A percentile compares a stretch with the other conserved stretches of the same genome.
Evolutionary conservation across 1,284 basidiomycete genomes (phyloP).

Genomic region (Chalciporus sp.): DNA sequence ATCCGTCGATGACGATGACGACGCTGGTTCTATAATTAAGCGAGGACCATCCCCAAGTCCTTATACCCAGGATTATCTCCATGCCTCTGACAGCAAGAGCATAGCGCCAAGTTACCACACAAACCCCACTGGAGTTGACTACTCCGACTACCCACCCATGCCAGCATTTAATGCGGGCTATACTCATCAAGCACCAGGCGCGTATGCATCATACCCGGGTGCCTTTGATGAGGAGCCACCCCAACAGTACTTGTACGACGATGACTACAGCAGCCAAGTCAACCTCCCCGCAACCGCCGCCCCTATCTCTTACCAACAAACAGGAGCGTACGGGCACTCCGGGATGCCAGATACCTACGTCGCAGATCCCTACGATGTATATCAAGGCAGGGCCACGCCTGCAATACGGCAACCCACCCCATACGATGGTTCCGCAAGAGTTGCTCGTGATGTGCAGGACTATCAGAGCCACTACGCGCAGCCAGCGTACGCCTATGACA

Average conservation of each 20-base stretch:
- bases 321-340: slow-evolving; percentile 22
- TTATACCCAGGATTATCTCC: slow-evolving; percentile 57
- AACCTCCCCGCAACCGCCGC: slow-evolving; percentile 59
- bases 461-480: slow-evolving; percentile 36
- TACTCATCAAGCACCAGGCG: slow-evolving; percentile 49
- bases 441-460: slow-evolving; percentile 39
- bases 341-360: slow-evolving; percentile 38
- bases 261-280: slow-evolving; percentile 62
- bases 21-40: slow-evolving; percentile 59
- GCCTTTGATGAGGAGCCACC: slow-evolving; percentile 54
- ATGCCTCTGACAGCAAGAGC: slow-evolving; percentile 42
- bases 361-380: slow-evolving; percentile 51
- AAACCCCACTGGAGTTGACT: slow-evolving; percentile 43
- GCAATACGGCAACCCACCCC: slow-evolving; percentile 20
- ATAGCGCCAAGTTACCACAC: slow-evolving; percentile 38
- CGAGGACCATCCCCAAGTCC: slow-evolving; percentile 57
- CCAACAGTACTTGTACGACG: slow-evolving; percentile 51
- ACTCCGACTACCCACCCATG: slow-evolving; percentile 71
- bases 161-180: slow-evolving; percentile 65
- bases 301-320: slow-evolving; percentile 49
- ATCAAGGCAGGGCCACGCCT: slow-evolving; percentile 48
- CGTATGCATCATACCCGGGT: slow-evolving; percentile 50
- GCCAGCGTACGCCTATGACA: slow-evolving; percentile 30
- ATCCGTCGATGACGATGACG: slow-evolving; percentile 80
- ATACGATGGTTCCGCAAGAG: slow-evolving; percentile 22